Evolutionary conservation across 164 flowering plant genomes (phyloP).

Genomic region (Vitis labrusca): DNA sequence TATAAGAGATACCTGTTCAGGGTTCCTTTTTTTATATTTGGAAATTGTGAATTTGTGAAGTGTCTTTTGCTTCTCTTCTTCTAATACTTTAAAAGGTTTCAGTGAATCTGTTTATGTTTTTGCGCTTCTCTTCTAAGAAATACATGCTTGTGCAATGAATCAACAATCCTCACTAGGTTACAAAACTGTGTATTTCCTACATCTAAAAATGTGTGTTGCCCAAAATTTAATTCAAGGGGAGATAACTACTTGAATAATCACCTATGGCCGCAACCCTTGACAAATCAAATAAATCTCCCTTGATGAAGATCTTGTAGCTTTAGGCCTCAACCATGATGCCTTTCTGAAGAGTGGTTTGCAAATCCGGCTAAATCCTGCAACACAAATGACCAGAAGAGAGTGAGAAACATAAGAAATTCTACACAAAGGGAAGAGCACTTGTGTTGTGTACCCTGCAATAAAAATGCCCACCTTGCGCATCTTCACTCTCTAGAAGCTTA

Average conservation of each 20-base stretch:
- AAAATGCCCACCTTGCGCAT: constrained; percentile 54
- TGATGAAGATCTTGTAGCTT: constrained; percentile 89
- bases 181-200: too few species aligned
- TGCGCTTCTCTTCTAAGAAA: too few species aligned
- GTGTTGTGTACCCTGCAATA: too few species aligned
- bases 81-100: too few species aligned
- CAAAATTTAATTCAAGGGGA: neutral
- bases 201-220: too few species aligned
- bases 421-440: neutral
- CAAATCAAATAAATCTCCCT: constrained; percentile 95
- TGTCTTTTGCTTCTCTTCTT: too few species aligned
- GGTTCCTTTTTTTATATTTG: too few species aligned
- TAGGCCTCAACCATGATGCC: constrained; percentile 88
- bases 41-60: too few species aligned
- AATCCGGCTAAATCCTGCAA: constrained; percentile 55
- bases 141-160: too few species aligned
- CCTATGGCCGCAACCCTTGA: constrained; percentile 40
- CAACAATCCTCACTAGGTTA: too few species aligned
- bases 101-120: too few species aligned
- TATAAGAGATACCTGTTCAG: too few species aligned
- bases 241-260: neutral
- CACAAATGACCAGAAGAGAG: constrained; percentile 10
- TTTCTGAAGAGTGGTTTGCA: constrained; percentile 80
- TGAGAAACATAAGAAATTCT: neutral
- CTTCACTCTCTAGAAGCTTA: constrained; percentile 91